Evolutionary conservation across 179 eudicot genomes (phyloP).

Genomic region (Beta macrorhiza): DNA sequence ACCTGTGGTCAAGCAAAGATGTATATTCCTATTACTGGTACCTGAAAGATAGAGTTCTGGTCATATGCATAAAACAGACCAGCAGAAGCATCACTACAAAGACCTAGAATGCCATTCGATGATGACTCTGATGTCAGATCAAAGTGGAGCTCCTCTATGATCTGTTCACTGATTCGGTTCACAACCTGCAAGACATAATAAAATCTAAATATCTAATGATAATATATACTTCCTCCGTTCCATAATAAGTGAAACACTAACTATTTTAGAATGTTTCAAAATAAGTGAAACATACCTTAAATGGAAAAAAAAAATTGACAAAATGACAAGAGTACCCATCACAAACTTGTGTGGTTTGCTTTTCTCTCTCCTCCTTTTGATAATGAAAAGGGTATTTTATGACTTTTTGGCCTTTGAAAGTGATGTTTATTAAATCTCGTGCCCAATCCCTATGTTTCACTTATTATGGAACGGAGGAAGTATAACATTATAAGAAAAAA

Average conservation of each 20-base stretch:
- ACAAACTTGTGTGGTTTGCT: too few relatives aligned
- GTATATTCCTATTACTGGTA: constrained; percentile 23
- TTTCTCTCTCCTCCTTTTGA: too few relatives aligned
- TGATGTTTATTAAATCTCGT: too few relatives aligned
- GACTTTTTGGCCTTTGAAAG: too few relatives aligned
- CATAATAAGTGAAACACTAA: too few relatives aligned
- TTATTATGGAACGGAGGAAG: too few relatives aligned
- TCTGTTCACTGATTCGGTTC: constrained; percentile 91
- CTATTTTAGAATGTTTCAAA: too few relatives aligned
- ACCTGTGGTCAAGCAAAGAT: constrained; percentile 15
- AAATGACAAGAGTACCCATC: too few relatives aligned
- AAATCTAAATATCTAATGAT: background rate
- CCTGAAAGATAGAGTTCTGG: constrained; percentile 92
- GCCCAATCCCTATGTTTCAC: too few relatives aligned
- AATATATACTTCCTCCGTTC: background rate
- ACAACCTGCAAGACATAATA: constrained; percentile 55
- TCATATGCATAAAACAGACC: constrained; percentile 95
- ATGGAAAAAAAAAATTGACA: too few relatives aligned
- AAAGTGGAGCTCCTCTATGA: constrained; percentile 91
- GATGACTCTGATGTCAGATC: constrained; percentile 72
- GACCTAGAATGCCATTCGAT: constrained; percentile 75
- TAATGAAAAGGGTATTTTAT: too few relatives aligned
- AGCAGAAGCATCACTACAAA: constrained; percentile 96
- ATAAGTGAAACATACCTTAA: too few relatives aligned
- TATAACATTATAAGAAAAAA: background rate